Percentiles rank a stretch among this genome's conserved stretches.
Conservation (phyloP, 208 protist genomes). For the Trypanosoma avium region DNA sequence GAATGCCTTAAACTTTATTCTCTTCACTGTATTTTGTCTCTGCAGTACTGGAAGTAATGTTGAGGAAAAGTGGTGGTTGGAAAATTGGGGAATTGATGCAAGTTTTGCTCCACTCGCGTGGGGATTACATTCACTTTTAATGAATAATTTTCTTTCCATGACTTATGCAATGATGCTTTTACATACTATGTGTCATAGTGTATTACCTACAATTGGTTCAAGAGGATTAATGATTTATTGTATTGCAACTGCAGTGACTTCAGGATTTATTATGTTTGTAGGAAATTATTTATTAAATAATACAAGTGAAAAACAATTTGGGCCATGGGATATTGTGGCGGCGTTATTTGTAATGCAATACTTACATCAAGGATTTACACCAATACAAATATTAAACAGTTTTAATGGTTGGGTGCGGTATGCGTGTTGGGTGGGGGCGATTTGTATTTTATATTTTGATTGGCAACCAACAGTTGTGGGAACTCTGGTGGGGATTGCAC, state of each 20-base stretch:
- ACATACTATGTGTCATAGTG: conserved; percentile 78
- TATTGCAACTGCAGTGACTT: conserved; percentile 55
- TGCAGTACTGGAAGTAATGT: conserved; percentile 84
- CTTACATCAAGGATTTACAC: conserved; percentile 66
- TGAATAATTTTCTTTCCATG: conserved; percentile 91
- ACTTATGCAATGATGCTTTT: conserved; percentile 89
- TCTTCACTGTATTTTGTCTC: conserved; percentile 91
- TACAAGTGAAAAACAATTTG: conserved; percentile 85
- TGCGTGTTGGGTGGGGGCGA: conserved; percentile 80
- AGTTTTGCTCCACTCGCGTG: conserved; percentile 67
- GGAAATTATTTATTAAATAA: conserved; percentile 47
- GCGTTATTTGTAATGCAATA: conserved; percentile 86
- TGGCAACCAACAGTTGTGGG: conserved; percentile 86
- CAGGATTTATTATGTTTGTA: conserved; percentile 72
- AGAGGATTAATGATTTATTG: conserved; percentile 65
- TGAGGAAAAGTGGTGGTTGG: conserved; percentile 84
- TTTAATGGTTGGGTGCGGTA: conserved; percentile 90
- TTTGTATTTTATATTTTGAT: conserved; percentile 90
- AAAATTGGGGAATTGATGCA: conserved; percentile 77
- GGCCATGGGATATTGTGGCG: conserved; percentile 86
- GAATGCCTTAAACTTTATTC: conserved; percentile 84
- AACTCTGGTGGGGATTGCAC: conserved; percentile 57
- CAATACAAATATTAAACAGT: conserved; percentile 71
- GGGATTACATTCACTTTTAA: conserved; percentile 84
- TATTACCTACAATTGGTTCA: conserved; percentile 72